A percentile compares a stretch with the other conserved stretches of the same genome.
phyloP scores from a whole-genome alignment of 31 red algal species.

The Odonthalia washingtoniensis region DNA sequence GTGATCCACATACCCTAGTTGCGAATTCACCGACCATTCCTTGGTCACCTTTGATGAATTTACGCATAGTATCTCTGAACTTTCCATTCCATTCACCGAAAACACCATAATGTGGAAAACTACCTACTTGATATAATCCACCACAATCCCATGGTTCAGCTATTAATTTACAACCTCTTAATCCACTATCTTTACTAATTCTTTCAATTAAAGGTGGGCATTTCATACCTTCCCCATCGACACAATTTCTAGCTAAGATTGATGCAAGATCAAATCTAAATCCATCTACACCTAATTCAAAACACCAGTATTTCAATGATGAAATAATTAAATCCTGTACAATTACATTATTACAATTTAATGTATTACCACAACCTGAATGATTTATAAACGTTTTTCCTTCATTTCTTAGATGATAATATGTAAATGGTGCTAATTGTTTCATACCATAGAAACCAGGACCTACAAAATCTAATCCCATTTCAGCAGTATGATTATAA shows the following conservation, averaged over 20 bases:
- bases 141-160: constrained; percentile 99
- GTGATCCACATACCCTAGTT: constrained; percentile 87
- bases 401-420: constrained; percentile 78
- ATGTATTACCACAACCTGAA: constrained; percentile 94
- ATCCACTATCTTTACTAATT: constrained; percentile 76
- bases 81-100: constrained; percentile 99
- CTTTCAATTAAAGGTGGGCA: constrained; percentile 80
- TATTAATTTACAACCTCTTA: constrained; percentile 94
- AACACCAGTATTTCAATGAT: constrained; percentile 91
- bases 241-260: constrained; percentile 63
- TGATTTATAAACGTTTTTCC: constrained; percentile 76
- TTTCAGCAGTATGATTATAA: constrained; percentile 99
- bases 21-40: constrained; percentile 84
- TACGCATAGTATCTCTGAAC: constrained; percentile 89
- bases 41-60: constrained; percentile 83
- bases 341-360: constrained; percentile 83
- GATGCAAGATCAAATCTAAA: constrained; percentile 99
- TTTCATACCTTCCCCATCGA: constrained; percentile 52
- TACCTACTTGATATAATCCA: constrained; percentile 93
- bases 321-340: constrained; percentile 80
- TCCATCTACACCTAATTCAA: constrained; percentile 93
- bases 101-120: constrained; percentile 92
- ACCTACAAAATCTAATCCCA: constrained; percentile 78
- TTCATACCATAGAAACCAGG: constrained; percentile 90
- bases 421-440: constrained; percentile 75